Conservation (phyloP, 768 basidiomycete genomes). For the Trametes maxima region DNA sequence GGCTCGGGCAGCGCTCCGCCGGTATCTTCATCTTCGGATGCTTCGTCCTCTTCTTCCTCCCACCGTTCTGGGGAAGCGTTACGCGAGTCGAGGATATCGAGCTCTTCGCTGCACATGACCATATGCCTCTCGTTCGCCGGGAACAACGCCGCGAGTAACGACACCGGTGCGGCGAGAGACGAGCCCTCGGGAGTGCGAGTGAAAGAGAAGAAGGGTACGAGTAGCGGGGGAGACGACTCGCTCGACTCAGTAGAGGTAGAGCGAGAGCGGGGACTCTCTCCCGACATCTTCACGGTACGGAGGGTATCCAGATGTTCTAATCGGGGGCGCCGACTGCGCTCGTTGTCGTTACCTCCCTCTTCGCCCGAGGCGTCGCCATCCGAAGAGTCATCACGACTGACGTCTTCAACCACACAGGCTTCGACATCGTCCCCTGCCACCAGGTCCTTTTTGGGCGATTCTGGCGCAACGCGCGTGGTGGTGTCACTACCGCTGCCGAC, state of each 20-base stretch:
- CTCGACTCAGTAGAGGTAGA: constrained; percentile 19
- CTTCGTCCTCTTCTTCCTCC: constrained; percentile 30
- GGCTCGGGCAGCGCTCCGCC: constrained; percentile 26
- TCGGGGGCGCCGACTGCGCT: constrained; percentile 1
- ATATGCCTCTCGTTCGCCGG: constrained; percentile 71
- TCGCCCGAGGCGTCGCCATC: constrained; percentile 4
- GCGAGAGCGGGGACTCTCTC: constrained; percentile 17
- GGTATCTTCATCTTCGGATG: constrained; percentile 39
- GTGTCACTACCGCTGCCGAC: constrained; percentile 29
- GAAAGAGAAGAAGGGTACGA: constrained; percentile 80
- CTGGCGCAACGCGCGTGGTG: constrained; percentile 28
- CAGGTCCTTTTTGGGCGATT: constrained; percentile 26
- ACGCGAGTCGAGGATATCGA: constrained; percentile 56
- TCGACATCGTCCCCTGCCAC: constrained; percentile 13
- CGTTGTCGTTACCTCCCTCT: not conserved
- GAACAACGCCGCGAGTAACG: constrained; percentile 68
- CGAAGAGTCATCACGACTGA: constrained; percentile 6
- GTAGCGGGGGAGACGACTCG: constrained; percentile 16
- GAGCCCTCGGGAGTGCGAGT: constrained; percentile 78
- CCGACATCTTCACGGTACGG: not conserved
- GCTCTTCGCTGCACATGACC: constrained; percentile 72
- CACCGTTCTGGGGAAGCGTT: constrained; percentile 27
- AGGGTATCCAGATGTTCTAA: constrained; percentile 16
- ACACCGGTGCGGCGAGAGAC: constrained; percentile 72
- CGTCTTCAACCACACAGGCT: constrained; percentile 17